phyloP scores from a whole-genome alignment of 2,329 filamentous ascomycete species.

The Lizonia empirigonia region DNA sequence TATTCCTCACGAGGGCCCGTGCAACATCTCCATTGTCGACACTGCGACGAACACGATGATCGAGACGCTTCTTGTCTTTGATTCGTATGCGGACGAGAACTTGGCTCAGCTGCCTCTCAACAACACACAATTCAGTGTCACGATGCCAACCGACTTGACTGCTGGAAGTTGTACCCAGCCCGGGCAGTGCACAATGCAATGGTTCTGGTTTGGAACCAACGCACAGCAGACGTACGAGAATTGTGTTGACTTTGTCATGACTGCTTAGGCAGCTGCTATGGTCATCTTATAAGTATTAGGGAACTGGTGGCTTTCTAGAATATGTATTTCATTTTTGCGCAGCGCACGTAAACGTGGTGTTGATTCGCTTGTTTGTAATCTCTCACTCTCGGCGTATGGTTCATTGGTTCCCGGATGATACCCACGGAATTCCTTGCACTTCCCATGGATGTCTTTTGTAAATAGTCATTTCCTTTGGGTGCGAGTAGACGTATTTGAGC shows the following conservation, averaged over 20 bases:
- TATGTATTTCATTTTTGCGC: background rate
- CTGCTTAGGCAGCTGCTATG: background rate
- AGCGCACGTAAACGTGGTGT: background rate
- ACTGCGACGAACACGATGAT: slow-evolving; percentile 60
- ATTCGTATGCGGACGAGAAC: slow-evolving; percentile 36
- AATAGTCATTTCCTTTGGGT: background rate
- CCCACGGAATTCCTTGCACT: slow-evolving; percentile 3
- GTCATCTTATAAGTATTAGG: no score
- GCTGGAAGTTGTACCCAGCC: slow-evolving; percentile 50
- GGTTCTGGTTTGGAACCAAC: slow-evolving; percentile 64
- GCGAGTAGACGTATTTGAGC: background rate
- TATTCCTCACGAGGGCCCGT: slow-evolving; percentile 60
- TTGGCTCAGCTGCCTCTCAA: slow-evolving; percentile 46
- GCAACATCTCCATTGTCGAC: slow-evolving; percentile 66
- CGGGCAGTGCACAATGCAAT: slow-evolving; percentile 62
- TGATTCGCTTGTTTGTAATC: background rate
- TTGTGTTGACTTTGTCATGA: slow-evolving; percentile 61
- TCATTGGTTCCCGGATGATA: slow-evolving; percentile 3
- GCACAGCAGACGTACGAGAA: slow-evolving; percentile 66
- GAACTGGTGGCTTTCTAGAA: background rate
- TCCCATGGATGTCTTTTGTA: slow-evolving; percentile 3
- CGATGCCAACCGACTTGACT: slow-evolving; percentile 56
- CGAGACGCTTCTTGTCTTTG: slow-evolving; percentile 41
- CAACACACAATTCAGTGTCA: slow-evolving; percentile 58
- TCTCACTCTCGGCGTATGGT: background rate